These are phyloP conservation scores for Neospermospora avenae DNA, from an alignment of 2,329 filamentous ascomycete genomes.

Conservation along the genomic window DNA sequence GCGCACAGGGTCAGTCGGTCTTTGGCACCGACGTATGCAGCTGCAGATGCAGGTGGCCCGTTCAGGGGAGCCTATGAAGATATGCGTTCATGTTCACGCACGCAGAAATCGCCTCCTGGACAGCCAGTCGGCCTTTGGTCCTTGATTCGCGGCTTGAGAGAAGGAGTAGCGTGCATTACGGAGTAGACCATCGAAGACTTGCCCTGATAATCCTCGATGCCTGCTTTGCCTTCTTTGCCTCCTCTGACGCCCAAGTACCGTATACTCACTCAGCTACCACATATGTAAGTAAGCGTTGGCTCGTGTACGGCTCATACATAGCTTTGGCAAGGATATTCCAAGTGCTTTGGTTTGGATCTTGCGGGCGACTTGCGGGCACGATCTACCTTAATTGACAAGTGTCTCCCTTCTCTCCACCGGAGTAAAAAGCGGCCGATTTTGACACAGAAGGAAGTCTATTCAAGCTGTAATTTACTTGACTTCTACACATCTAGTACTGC, in stretches of 20 bases:
- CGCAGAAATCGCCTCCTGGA: not conserved
- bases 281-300: too few relatives aligned
- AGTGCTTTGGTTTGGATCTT: constrained; percentile 19
- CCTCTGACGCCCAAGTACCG: constrained; percentile 12
- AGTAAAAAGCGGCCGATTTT: too few relatives aligned
- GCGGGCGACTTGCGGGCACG: constrained; percentile 16
- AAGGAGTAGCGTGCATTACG: not conserved
- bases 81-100: not conserved
- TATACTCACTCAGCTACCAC: too few relatives aligned
- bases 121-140: constrained; percentile 6
- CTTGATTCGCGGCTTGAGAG: constrained; percentile 22
- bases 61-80: constrained; percentile 16
- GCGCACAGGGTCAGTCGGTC: not conserved
- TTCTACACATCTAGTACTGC: too few relatives aligned
- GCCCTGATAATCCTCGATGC: not conserved
- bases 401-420: too few relatives aligned
- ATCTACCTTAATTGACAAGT: constrained; percentile 7
- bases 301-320: too few relatives aligned
- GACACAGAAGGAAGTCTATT: too few relatives aligned
- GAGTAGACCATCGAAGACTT: not conserved
- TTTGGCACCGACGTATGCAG: constrained; percentile 20
- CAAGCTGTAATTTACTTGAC: too few relatives aligned
- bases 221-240: not conserved
- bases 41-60: constrained; percentile 17
- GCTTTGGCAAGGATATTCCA: constrained; percentile 2